Conservation (phyloP, 192 early-diverging fungal species). For the Coemansia aciculifera region DNA sequence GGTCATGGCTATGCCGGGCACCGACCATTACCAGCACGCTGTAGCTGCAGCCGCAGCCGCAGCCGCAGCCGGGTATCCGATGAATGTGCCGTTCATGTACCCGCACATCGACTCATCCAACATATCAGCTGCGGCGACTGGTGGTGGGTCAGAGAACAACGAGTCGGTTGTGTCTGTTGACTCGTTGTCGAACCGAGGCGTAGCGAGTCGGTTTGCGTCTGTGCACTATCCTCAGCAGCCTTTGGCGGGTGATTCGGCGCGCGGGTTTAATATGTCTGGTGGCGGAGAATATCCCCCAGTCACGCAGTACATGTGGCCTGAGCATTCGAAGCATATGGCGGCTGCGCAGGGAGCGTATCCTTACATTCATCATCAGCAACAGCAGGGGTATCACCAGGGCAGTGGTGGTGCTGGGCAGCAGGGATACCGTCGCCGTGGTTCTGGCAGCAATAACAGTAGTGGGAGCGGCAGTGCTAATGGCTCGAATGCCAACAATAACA, state of each 20-base stretch:
- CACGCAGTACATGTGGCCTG: slow-evolving; percentile 35
- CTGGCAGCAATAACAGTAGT: slow-evolving; percentile 24
- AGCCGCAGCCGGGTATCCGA: slow-evolving; percentile 23
- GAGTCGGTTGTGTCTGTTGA: slow-evolving; percentile 46
- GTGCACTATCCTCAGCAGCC: slow-evolving; percentile 12
- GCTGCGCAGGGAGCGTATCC: neutral
- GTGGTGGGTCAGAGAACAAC: slow-evolving; percentile 46
- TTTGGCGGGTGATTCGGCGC: slow-evolving; percentile 7
- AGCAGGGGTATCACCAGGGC: slow-evolving; percentile 10
- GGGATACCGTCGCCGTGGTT: slow-evolving; percentile 15
- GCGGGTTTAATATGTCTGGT: slow-evolving; percentile 10
- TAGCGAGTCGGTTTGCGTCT: slow-evolving; percentile 6
- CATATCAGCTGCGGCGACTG: slow-evolving; percentile 43
- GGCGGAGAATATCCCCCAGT: neutral
- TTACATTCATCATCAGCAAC: slow-evolving; percentile 7
- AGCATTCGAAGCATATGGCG: slow-evolving; percentile 12
- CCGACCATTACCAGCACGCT: slow-evolving; percentile 29
- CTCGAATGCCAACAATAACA: neutral
- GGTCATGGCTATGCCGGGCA: slow-evolving; percentile 14
- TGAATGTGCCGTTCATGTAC: slow-evolving; percentile 36
- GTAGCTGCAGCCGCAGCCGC: slow-evolving; percentile 29
- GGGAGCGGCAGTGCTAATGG: slow-evolving; percentile 9
- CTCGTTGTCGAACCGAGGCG: slow-evolving; percentile 25
- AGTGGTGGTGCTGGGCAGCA: neutral
- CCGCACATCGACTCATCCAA: slow-evolving; percentile 44